These are phyloP conservation scores for Cotoneaster glaucophyllus DNA, from an alignment of 306 rosid species.

Conservation along the genomic window DNA sequence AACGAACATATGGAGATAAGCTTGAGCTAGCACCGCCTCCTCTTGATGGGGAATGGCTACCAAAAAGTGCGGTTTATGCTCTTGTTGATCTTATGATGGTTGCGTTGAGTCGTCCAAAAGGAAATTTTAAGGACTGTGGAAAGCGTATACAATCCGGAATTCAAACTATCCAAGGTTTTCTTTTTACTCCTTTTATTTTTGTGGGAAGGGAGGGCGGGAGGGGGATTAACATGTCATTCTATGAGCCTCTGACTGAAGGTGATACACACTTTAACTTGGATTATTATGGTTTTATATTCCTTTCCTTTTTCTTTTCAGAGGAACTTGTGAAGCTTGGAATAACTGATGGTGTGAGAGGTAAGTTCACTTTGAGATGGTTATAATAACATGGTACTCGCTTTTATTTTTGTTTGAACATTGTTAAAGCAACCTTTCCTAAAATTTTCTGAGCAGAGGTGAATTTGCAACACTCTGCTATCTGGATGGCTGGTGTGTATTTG, in stretches of 20 bases:
- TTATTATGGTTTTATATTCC: neutral
- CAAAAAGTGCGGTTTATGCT: conserved; percentile 89
- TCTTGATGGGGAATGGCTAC: conserved; percentile 96
- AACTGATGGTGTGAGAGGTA: conserved; percentile 80
- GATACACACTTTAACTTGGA: conserved; percentile 13
- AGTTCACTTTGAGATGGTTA: conserved; percentile 31
- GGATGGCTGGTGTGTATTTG: conserved; percentile 97
- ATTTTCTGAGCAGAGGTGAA: conserved; percentile 68
- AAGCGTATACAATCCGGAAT: conserved; percentile 89
- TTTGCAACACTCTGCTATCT: conserved; percentile 90
- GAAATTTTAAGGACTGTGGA: conserved; percentile 88
- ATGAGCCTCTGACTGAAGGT: neutral
- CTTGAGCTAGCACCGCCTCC: conserved; percentile 90
- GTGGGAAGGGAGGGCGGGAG: neutral
- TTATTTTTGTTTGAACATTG: conserved; percentile 10
- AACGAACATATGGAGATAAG: conserved; percentile 64
- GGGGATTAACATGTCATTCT: neutral
- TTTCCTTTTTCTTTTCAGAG: conserved; percentile 42
- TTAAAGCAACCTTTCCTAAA: conserved; percentile 19
- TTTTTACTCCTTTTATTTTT: conserved; percentile 12
- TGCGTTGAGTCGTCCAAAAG: conserved; percentile 86
- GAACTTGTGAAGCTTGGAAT: conserved; percentile 92
- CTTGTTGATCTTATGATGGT: conserved; percentile 82
- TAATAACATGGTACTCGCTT: neutral
- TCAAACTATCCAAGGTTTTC: conserved; percentile 57